A percentile compares a stretch with the other conserved stretches of the same genome.
These are phyloP conservation scores for Meira nashicola DNA, from an alignment of 1,284 basidiomycete species.

Conservation along the genomic window DNA sequence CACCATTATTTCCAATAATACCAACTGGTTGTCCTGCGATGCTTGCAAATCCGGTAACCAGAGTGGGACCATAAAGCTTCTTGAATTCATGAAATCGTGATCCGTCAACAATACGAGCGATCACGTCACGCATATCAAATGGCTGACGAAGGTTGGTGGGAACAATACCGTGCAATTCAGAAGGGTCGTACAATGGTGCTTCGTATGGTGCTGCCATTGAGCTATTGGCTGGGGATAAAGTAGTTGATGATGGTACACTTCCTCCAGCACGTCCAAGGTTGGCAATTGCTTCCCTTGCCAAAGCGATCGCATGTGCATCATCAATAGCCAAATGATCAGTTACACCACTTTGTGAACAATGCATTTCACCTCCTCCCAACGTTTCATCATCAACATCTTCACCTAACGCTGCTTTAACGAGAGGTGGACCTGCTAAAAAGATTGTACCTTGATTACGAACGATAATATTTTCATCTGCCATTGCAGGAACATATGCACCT, in stretches of 20 bases:
- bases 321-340: constrained; percentile 84
- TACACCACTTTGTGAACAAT: constrained; percentile 86
- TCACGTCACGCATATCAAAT: constrained; percentile 90
- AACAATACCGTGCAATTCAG: constrained; percentile 83
- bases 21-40: constrained; percentile 42
- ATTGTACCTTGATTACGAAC: constrained; percentile 88
- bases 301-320: constrained; percentile 80
- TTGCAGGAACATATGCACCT: constrained; percentile 88
- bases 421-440: constrained; percentile 89
- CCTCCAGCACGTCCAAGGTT: constrained; percentile 60
- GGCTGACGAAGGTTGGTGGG: constrained; percentile 78
- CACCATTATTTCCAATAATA: constrained; percentile 88
- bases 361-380: constrained; percentile 83
- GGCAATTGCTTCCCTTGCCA: constrained; percentile 74
- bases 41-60: constrained; percentile 69
- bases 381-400: constrained; percentile 86
- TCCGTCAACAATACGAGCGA: constrained; percentile 83
- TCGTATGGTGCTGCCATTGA: constrained; percentile 53
- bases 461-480: constrained; percentile 87
- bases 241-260: constrained; percentile 41
- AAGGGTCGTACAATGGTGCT: constrained; percentile 71
- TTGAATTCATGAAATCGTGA: constrained; percentile 92
- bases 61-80: constrained; percentile 82
- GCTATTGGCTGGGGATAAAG: constrained; percentile 35
- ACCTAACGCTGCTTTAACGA: constrained; percentile 91